Base-by-base conservation (phyloP, 768 basidiomycete genomes). In the Pholiota microspora region DNA sequence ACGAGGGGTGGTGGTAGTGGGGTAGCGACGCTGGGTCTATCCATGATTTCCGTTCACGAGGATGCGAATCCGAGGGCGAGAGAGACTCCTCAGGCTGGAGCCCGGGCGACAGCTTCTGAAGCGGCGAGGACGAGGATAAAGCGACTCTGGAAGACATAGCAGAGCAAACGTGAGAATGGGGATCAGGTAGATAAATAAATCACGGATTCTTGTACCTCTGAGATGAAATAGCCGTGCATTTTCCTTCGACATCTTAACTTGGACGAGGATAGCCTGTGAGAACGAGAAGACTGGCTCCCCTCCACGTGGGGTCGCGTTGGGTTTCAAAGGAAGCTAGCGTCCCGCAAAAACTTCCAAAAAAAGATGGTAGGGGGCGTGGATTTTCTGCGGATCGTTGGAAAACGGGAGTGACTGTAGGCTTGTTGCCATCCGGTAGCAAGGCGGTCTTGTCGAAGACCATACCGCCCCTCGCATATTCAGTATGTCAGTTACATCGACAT, bases 1-100 rank as follows among this genome's bases (percentile, higher is more conserved):
- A 65, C 18, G 82, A 77, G 28, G 78, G 72, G 60, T 86, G 80
- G 31, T 77, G 80, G 62, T 77, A 75, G 64, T 83, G 68, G n/a
- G 85, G 84, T 47, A 88, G 71, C 2, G 78, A 70, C 15, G 76
- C 71, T 6, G 88, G 87, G 63, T 88, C 86, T 25, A 89, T 78
- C 88, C 88, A 89, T 8, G 68, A 70, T 62, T 74, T 76, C 31
- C 52, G 42, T 34, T 21, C 24, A 18, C 7, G 32, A n/a, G 46
- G 25, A 9, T 6, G 9, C 18, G 62, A 28, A 16, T 64, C 60
- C 38, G 59, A 46, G 15, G 60, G 58, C 16, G 58, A 54, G 53
- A 64, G 51, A 45, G 76, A 56, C 40, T 68, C 45, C 21, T 61
- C 36, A 44, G 65, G 59, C 49, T 49, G 57, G 23, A 42, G 25